phyloP scores from a whole-genome alignment of 208 protist species.

The Leishmania gerbilli region DNA sequence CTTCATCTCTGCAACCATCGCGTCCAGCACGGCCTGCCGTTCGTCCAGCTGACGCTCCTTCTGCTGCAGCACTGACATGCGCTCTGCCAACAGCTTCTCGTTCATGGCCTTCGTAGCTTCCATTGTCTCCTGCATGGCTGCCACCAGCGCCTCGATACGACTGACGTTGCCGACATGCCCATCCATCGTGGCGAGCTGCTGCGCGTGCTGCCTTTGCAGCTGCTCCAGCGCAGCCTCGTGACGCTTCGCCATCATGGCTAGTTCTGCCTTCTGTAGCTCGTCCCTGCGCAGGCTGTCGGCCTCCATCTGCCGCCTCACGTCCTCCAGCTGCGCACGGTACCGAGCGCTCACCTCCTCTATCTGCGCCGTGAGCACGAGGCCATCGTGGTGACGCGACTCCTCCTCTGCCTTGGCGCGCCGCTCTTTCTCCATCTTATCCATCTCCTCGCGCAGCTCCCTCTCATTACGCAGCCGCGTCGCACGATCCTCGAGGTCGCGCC shows the following conservation, averaged over 20 bases:
- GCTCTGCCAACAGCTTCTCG: slow-evolving; percentile 66
- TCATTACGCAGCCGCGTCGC: slow-evolving; percentile 68
- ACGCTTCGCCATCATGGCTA: slow-evolving; percentile 69
- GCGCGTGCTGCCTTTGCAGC: slow-evolving; percentile 52
- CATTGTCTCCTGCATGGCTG: slow-evolving; percentile 64
- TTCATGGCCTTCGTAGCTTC: slow-evolving; percentile 69
- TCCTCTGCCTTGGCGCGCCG: slow-evolving; percentile 58
- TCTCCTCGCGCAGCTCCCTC: slow-evolving; percentile 60
- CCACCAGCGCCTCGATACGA: slow-evolving; percentile 67
- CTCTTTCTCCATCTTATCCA: slow-evolving; percentile 74
- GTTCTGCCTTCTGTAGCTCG: slow-evolving; percentile 68
- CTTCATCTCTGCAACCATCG: slow-evolving; percentile 66
- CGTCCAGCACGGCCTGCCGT: slow-evolving; percentile 53
- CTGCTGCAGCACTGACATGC: slow-evolving; percentile 47
- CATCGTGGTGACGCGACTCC: slow-evolving; percentile 65
- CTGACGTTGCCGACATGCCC: slow-evolving; percentile 62
- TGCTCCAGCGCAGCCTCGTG: slow-evolving; percentile 65
- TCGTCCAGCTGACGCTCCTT: slow-evolving; percentile 66
- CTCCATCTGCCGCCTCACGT: slow-evolving; percentile 70
- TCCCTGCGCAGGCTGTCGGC: slow-evolving; percentile 61
- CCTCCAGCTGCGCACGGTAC: slow-evolving; percentile 74
- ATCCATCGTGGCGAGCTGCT: slow-evolving; percentile 60
- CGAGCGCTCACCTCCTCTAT: slow-evolving; percentile 68
- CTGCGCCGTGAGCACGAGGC: slow-evolving; percentile 53
- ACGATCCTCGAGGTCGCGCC: slow-evolving; percentile 82